Base-by-base conservation (phyloP, 345 rosid genomes). In the Pelargonium nanum region DNA sequence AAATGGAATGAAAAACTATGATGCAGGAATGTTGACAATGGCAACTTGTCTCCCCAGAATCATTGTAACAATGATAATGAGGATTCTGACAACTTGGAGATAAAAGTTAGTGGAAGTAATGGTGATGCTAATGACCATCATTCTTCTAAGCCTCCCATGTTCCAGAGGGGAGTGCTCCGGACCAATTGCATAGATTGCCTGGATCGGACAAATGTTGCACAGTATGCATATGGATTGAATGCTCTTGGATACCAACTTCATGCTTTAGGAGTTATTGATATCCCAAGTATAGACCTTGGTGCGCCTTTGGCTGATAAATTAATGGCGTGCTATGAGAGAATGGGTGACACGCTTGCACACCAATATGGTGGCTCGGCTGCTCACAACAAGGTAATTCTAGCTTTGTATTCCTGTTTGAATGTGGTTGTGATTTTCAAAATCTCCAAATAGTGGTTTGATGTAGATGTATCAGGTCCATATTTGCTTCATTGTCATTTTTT, bases 151-250 rank as follows among this genome's bases (percentile, higher is more conserved):
- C 75, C 72, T 70, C 72, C 75, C 25, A 80, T 25, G 73, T 80
- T 90, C 73, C 99, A 94, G 68, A 84, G 48, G 25, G 99, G 99
- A 34, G 99, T 94, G 53, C 81, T 94, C 48, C 78, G 99, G 76
- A 94, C 99, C 70, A 94, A 90, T 74, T 94, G 99, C 73, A 94
- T 94, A 66, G 99, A 94, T 66, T 94, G 97, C 82, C 83, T 94
- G 57, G 99, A 94, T 67, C 94, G 99, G 23, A 94, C 99, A 74
- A 94, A 94, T 82, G 99, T 88, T 73, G 99, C 99, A 25, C 97
- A 94, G 54, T 94, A 83, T 74, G 95, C 97, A 48, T 94, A 85
- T 72, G 96, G 99, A 44, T 79, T 92, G 87, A 94, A 80, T 73
- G 96, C 96, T 56, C 89, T 94, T 64, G 99, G 95, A 50, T 83